phyloP scores from a whole-genome alignment of 2,329 filamentous ascomycete species.

The Geoglossum cookeanum region DNA sequence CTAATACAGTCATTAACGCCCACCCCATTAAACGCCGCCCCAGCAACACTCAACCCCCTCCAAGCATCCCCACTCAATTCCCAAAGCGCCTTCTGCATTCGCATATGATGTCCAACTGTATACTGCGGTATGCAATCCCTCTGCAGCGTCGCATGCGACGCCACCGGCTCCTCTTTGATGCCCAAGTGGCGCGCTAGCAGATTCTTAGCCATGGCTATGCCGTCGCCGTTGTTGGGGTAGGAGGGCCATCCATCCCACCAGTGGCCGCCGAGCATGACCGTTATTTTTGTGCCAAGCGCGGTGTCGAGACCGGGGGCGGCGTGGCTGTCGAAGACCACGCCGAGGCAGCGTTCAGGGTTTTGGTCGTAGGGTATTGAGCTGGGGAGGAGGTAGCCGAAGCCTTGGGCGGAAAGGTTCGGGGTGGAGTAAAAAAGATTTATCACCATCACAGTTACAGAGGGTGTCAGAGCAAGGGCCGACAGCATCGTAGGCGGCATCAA shows the following conservation, averaged over 20 bases:
- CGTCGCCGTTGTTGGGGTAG: constrained; percentile 47
- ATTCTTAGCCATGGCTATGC: constrained; percentile 46
- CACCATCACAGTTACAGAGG: constrained; percentile 69
- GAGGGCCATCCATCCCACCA: constrained; percentile 54
- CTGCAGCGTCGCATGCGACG: constrained; percentile 41
- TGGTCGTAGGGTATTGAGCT: constrained; percentile 46
- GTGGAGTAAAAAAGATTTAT: constrained; percentile 73
- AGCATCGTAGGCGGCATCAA: constrained; percentile 16
- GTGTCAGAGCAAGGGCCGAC: constrained; percentile 16
- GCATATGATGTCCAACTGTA: constrained; percentile 51
- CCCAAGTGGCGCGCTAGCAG: constrained; percentile 56
- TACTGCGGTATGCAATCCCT: constrained; percentile 81
- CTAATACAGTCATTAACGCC: constrained; percentile 28
- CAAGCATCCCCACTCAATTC: constrained; percentile 35
- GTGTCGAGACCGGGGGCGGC: constrained; percentile 37
- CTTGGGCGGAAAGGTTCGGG: constrained; percentile 15
- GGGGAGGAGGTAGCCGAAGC: constrained; percentile 33
- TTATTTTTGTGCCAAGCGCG: constrained; percentile 58
- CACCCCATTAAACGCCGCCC: constrained; percentile 28
- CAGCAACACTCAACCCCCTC: constrained; percentile 42
- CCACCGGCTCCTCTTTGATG: constrained; percentile 42
- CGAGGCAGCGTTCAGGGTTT: constrained; percentile 69
- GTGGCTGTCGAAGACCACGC: constrained; percentile 81
- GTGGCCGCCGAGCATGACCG: constrained; percentile 88
- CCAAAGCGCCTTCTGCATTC: constrained; percentile 37